Conservation (phyloP, 345 rosid species). For the Bruguiera sexangula region DNA sequence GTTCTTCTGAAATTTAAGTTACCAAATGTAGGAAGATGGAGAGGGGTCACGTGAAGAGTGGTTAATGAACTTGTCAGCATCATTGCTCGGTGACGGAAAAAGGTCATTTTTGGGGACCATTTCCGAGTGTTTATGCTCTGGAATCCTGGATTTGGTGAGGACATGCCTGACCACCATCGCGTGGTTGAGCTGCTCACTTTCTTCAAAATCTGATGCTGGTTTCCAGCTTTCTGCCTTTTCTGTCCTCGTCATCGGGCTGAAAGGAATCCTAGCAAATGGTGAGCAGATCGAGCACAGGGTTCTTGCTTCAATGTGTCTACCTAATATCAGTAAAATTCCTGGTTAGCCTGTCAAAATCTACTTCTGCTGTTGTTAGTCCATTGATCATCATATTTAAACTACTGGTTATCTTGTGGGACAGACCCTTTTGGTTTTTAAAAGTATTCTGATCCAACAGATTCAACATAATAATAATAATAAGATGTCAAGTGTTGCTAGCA, state of each 20-base stretch:
- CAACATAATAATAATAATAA: too few species aligned
- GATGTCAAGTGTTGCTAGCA: neutral
- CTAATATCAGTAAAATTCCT: slow-evolving; percentile 49
- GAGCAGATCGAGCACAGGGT: slow-evolving; percentile 38
- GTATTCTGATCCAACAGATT: too few species aligned
- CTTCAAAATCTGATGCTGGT: slow-evolving; percentile 28
- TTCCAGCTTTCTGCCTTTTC: slow-evolving; percentile 41
- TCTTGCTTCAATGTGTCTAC: slow-evolving; percentile 53
- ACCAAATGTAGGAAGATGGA: slow-evolving; percentile 38
- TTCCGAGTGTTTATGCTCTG: slow-evolving; percentile 40
- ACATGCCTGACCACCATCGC: slow-evolving; percentile 40
- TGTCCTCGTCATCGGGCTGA: slow-evolving; percentile 39
- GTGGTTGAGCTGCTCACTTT: slow-evolving; percentile 50
- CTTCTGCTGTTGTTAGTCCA: neutral
- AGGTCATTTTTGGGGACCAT: slow-evolving; percentile 38
- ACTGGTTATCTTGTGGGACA: too few species aligned
- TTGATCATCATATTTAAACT: too few species aligned
- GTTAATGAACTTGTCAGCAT: slow-evolving; percentile 39
- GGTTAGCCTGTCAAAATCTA: slow-evolving; percentile 22
- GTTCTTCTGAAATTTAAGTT: neutral
- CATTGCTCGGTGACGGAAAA: slow-evolving; percentile 37
- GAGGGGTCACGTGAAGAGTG: slow-evolving; percentile 32
- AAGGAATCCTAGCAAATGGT: slow-evolving; percentile 37
- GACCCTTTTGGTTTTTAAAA: too few species aligned
- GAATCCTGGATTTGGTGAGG: slow-evolving; percentile 33